These are phyloP conservation scores for Ogataea neopini DNA, from an alignment of 805 yeast genomes.

Conservation along the genomic window DNA sequence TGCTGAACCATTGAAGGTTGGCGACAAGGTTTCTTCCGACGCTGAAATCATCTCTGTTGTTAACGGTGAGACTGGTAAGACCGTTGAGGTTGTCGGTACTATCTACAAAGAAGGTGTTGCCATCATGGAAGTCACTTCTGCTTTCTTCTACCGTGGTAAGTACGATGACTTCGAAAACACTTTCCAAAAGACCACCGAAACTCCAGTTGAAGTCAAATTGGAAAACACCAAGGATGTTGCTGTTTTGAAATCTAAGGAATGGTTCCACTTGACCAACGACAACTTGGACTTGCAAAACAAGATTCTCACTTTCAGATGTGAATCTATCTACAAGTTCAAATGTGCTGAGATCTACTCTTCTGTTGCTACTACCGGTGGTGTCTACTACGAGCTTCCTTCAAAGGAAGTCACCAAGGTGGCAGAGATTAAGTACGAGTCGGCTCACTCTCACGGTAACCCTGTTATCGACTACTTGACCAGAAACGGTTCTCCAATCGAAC, in stretches of 20 bases:
- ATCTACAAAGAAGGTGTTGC: conserved; percentile 73
- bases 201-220: conserved; percentile 79
- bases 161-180: conserved; percentile 89
- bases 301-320: conserved; percentile 84
- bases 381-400: conserved; percentile 85
- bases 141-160: conserved; percentile 94
- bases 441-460: conserved; percentile 94
- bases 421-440: conserved; percentile 83
- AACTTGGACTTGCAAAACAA: conserved; percentile 72
- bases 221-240: conserved; percentile 86
- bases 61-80: conserved; percentile 90
- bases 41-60: conserved; percentile 88
- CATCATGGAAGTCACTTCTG: conserved; percentile 91
- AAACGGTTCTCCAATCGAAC: conserved; percentile 92
- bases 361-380: conserved; percentile 82
- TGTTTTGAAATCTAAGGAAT: conserved; percentile 90
- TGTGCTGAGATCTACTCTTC: conserved; percentile 72
- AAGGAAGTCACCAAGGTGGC: conserved; percentile 87
- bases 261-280: conserved; percentile 84
- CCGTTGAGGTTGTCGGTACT: conserved; percentile 93
- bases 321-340: conserved; percentile 81
- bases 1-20: conserved; percentile 84
- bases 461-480: conserved; percentile 91
- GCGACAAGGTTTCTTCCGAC: conserved; percentile 77
- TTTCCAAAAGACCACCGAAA: conserved; percentile 83